Percentiles rank a stretch among this genome's conserved stretches.
phyloP scores from a whole-genome alignment of 2,329 filamentous ascomycete species.

The Colletotrichum neosansevieriae region DNA sequence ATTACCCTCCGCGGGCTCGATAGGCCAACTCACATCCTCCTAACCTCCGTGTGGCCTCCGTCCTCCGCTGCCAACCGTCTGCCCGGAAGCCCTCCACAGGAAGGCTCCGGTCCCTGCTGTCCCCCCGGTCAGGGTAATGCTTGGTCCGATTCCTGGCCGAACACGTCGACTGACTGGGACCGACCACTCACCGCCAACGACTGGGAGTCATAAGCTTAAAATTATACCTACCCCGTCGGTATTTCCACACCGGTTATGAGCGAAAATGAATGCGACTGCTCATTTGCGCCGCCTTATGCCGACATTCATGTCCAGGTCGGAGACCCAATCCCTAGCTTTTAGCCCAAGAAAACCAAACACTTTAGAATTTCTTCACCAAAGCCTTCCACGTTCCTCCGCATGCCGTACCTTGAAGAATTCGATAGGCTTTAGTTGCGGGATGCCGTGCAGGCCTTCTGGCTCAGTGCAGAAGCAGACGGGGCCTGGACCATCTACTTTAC shows the following conservation, averaged over 20 bases:
- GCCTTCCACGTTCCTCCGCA: not conserved
- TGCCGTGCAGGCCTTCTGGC: too few species aligned
- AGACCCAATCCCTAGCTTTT: not conserved
- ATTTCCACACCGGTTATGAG: not conserved
- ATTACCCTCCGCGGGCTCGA: not conserved
- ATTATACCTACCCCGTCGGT: conserved; percentile 19
- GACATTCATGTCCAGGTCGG: not conserved
- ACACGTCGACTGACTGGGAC: conserved; percentile 25
- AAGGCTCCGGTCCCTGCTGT: conserved; percentile 20
- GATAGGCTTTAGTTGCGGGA: not conserved
- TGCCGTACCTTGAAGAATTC: not conserved
- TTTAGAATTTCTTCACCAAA: not conserved
- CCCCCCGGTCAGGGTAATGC: conserved; percentile 23
- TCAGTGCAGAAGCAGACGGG: not conserved
- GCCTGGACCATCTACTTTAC: not conserved
- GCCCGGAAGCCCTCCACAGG: conserved; percentile 12
- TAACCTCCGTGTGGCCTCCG: not conserved
- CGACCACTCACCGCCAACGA: conserved; percentile 14
- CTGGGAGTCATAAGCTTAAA: conserved; percentile 25
- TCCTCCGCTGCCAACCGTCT: not conserved
- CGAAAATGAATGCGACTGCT: conserved; percentile 11
- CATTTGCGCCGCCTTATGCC: conserved; percentile 19
- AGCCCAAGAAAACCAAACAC: not conserved
- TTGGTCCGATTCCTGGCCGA: conserved; percentile 14
- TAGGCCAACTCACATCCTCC: not conserved